Evolutionary conservation across 2,329 filamentous ascomycete genomes (phyloP), one percentile per base, ranked within the genome.

Genomic region (Trichothecium roseum): DNA sequence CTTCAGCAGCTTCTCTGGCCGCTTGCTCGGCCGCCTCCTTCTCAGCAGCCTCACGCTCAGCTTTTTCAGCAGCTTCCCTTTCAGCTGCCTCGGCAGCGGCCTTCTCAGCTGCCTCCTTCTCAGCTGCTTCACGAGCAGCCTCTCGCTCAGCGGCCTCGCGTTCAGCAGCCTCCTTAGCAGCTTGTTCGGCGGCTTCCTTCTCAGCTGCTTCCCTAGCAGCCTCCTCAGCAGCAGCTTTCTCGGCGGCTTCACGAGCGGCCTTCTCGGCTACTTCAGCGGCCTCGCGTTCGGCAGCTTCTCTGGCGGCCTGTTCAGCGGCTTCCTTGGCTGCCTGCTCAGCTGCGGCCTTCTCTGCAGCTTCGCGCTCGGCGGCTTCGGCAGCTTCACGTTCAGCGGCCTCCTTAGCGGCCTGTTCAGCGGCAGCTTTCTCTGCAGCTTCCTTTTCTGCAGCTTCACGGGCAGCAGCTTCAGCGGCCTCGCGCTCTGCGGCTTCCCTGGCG

Each of bases 361-460:
- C 24, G 27, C 40, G 33, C 7, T 36, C 30, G 29, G 24, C 24
- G 9, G 20, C 30, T 24, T 42, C 39, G 36, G 46, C 41, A 20
- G 40, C 37, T 37, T 44, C 40, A 36, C 43, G 39, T 32, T 47
- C 42, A 9, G 46, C 34, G 35, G 41, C 37, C 33, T 35, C 37
- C 15, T 28, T 20, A 29, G 36, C 36, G 18, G 37, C 15, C 34
- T 43, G 38, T 24, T 41, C 39, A 18, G 32, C 39, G 22, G 37
- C 22, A 18, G 36, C 34, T 10, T 35, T 24, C 13, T 36, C 41
- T 18, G 17, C 35, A 12, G 32, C 22, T 24, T 34, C 30, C 28
- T 40, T 34, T 10, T 18, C 33, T n/a, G 36, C 37, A 28, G 26
- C 16, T 12, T 17, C 17, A 14, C 28, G 3, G 20, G 28, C 18